phyloP scores from a whole-genome alignment of 129 eudicot genomes.

The Centella asiatica region DNA sequence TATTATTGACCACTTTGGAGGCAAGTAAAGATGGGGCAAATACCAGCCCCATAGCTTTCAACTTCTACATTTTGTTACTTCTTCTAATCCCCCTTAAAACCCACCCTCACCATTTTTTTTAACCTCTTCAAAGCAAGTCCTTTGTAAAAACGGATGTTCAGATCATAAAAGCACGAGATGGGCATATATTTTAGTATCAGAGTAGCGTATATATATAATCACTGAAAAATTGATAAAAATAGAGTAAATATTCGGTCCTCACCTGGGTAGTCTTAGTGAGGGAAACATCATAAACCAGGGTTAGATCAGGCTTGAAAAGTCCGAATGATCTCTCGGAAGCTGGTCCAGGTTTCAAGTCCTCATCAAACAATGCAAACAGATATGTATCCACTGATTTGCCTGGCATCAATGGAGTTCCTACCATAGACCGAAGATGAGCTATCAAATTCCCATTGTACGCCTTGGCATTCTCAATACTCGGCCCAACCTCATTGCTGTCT shows the following conservation, averaged over 20 bases:
- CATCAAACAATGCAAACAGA: slow-evolving; percentile 63
- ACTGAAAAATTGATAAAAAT: too few species aligned
- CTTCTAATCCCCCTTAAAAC: too few species aligned
- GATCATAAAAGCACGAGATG: too few species aligned
- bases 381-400: slow-evolving; percentile 65
- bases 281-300: slow-evolving; percentile 51
- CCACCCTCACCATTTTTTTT: too few species aligned
- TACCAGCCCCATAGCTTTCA: too few species aligned
- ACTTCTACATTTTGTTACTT: too few species aligned
- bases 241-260: not conserved
- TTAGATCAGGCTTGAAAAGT: slow-evolving; percentile 52
- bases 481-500: slow-evolving; percentile 43
- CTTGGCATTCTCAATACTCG: slow-evolving; percentile 69
- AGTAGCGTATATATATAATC: too few species aligned
- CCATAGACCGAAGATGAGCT: slow-evolving; percentile 57
- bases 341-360: slow-evolving; percentile 60
- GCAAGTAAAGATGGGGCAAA: too few species aligned
- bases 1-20: too few species aligned
- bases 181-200: too few species aligned
- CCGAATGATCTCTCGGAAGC: slow-evolving; percentile 61
- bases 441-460: slow-evolving; percentile 65
- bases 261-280: slow-evolving; percentile 57
- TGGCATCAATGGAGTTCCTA: slow-evolving; percentile 88
- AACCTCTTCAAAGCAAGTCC: too few species aligned
- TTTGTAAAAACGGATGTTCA: too few species aligned